phyloP scores from a whole-genome alignment of 164 flowering plant genomes.

The Platanus orientalis region DNA sequence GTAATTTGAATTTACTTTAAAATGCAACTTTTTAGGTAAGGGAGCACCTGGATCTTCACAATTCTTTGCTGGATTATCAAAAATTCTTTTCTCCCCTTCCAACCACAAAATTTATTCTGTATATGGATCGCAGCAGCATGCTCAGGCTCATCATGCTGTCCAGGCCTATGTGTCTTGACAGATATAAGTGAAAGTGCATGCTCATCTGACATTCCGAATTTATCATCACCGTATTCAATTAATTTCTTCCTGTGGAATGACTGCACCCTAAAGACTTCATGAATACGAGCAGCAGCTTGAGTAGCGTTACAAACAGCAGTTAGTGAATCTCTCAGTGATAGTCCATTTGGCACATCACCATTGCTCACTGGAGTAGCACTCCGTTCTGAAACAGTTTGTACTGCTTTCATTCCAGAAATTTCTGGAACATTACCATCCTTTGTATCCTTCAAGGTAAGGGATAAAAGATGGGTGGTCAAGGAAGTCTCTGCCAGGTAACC shows the following conservation, averaged over 20 bases:
- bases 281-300: constrained; percentile 93
- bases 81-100: constrained; percentile 85
- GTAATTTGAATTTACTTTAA: too few species aligned
- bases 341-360: constrained; percentile 40
- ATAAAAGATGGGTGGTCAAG: constrained; percentile 54
- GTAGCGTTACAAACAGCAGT: constrained; percentile 89
- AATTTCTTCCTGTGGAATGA: constrained; percentile 84
- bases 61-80: constrained; percentile 64
- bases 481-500: constrained; percentile 84
- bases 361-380: constrained; percentile 34
- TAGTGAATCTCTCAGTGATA: constrained; percentile 74
- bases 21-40: neutral
- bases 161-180: constrained; percentile 43
- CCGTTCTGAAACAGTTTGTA: constrained; percentile 49
- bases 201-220: constrained; percentile 60
- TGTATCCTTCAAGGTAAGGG: constrained; percentile 55
- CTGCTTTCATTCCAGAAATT: constrained; percentile 37
- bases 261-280: constrained; percentile 81
- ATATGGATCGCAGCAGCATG: constrained; percentile 79
- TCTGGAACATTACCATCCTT: constrained; percentile 29
- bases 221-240: constrained; percentile 48
- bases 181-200: constrained; percentile 66
- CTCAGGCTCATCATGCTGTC: constrained; percentile 50
- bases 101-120: constrained; percentile 90
- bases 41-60: constrained; percentile 81